Base-by-base conservation (phyloP, 768 basidiomycete genomes). In the Leccinellum luteum region DNA sequence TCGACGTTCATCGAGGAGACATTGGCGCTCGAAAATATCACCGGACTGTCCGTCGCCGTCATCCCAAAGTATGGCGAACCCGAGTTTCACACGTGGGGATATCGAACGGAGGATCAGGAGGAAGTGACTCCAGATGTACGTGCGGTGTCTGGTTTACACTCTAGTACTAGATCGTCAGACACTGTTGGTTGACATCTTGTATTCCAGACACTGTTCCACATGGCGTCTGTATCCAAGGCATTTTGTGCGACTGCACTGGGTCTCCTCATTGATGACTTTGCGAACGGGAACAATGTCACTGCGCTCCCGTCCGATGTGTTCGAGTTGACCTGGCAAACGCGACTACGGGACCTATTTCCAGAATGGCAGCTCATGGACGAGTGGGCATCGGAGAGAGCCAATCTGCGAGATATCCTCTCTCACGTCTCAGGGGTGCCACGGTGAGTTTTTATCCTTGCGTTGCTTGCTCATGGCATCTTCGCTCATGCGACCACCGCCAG, bases 191-290 rank as follows among this genome's bases (percentile, higher is more conserved):
- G 38, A 35, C 15, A 41, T 21, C 5, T 53, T 25, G 10, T 19
- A 19, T 5, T 15, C 1, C 32, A 61, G 77, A 79, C 78, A 0
- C 52, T 78, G 28, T 75, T 78, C 56, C 58, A 62, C 38, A 61
- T 77, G 38, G 76, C 63, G 2, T 77, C 75, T 0, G 70, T 72
- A 35, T 76, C 75, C 8, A 76, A 79, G 48, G 75, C 75, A 3
- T 79, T 79, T 64, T 64, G 77, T 6, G 64, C 69, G 2, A 72
- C 69, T 0, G 69, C 76, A 3, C 50, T 79, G 1, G 78, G 79
- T 4, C 71, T 80, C 17, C 68, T 79, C n/a, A 74, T 79, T 45
- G 73, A 77, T 25, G 78, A 78, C 58, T 78, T 74, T 59, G 67
- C 68, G 13, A 55, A 66, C 13, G 70, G 76, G 2, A 65, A 61